Evolutionary conservation across 2,329 filamentous ascomycete species (phyloP).

Genomic region (Colletotrichum lupini): DNA sequence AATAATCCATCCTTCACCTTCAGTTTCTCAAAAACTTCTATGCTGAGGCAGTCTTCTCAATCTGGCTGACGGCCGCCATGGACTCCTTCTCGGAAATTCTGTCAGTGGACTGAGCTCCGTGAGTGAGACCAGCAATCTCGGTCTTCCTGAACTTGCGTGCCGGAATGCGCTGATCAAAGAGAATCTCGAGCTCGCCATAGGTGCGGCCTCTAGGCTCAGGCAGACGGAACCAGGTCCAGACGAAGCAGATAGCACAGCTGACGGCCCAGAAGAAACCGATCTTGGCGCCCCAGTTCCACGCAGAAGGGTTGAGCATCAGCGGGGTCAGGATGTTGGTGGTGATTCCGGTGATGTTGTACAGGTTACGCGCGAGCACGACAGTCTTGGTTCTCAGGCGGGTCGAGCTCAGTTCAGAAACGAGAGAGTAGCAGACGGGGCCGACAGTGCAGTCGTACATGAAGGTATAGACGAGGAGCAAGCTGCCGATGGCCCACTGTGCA

Average conservation of each 20-base stretch:
- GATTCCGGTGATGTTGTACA: slow-evolving; percentile 62
- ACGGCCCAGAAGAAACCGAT: slow-evolving; percentile 58
- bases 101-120: not conserved
- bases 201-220: slow-evolving; percentile 66
- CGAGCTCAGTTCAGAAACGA: slow-evolving; percentile 57
- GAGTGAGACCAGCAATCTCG: not conserved
- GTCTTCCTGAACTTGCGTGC: slow-evolving; percentile 52
- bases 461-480: slow-evolving; percentile 56
- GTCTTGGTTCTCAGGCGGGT: slow-evolving; percentile 59
- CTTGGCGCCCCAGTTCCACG: slow-evolving; percentile 60
- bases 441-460: slow-evolving; percentile 58
- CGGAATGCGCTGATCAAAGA: slow-evolving; percentile 59
- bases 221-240: slow-evolving; percentile 64
- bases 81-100: slow-evolving; percentile 11
- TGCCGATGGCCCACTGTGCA: slow-evolving; percentile 60
- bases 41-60: slow-evolving; percentile 20
- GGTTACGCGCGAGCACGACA: slow-evolving; percentile 54
- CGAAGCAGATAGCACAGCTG: slow-evolving; percentile 55
- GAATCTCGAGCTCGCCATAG: slow-evolving; percentile 64
- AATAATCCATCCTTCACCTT: not conserved
- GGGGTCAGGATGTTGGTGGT: slow-evolving; percentile 58
- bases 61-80: not conserved
- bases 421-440: slow-evolving; percentile 56
- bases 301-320: slow-evolving; percentile 58
- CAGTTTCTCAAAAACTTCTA: not conserved